These are phyloP conservation scores for Perkinsus olseni DNA, from an alignment of 169 alveolate species.

Conservation along the genomic window DNA sequence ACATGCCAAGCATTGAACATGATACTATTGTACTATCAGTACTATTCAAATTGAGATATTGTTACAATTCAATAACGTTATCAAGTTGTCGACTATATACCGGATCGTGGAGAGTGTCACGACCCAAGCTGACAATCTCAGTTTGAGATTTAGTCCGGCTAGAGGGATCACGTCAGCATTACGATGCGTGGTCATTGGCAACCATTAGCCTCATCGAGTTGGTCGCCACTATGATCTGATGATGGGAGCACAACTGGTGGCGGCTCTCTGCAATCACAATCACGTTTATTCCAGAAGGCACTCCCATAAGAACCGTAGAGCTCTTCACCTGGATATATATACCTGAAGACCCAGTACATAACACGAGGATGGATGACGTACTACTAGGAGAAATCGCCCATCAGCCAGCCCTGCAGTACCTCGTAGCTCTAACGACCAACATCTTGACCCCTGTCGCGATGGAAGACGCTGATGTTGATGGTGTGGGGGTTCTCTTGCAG, in stretches of 20 bases:
- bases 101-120: too few species aligned
- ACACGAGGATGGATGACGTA: background rate
- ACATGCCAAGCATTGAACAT: too few species aligned
- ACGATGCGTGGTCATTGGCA: too few species aligned
- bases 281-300: background rate
- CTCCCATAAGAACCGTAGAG: background rate
- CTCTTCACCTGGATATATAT: background rate
- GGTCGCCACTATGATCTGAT: background rate
- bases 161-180: too few species aligned
- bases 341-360: background rate
- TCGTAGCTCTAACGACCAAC: background rate
- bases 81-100: too few species aligned
- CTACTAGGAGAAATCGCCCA: too few species aligned
- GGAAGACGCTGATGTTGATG: background rate
- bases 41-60: too few species aligned
- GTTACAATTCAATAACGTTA: too few species aligned
- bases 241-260: background rate
- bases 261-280: background rate
- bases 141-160: too few species aligned
- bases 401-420: background rate
- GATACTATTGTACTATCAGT: too few species aligned
- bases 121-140: too few species aligned
- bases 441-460: background rate
- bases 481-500: background rate
- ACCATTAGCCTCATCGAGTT: too few species aligned